phyloP scores from a whole-genome alignment of 495 filamentous ascomycete species.

The Xylaria sp. region DNA sequence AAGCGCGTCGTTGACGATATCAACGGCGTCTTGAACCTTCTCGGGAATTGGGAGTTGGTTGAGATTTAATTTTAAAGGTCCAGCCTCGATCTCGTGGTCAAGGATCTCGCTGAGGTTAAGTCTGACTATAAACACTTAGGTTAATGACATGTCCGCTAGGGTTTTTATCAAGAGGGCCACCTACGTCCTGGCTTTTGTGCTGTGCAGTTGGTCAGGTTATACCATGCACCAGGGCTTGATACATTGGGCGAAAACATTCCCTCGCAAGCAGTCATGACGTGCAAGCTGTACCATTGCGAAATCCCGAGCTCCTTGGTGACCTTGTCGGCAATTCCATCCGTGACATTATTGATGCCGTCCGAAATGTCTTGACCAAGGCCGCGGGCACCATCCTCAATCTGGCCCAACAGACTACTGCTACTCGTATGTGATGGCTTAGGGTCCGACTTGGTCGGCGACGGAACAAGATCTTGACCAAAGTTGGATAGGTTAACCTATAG shows the following conservation, averaged over 20 bases:
- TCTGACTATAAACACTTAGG: constrained; percentile 36
- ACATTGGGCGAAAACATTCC: constrained; percentile 64
- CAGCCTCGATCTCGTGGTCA: constrained; percentile 57
- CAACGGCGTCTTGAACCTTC: constrained; percentile 66
- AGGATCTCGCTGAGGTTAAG: constrained; percentile 68
- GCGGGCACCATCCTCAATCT: constrained; percentile 38
- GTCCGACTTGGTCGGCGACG: constrained; percentile 34
- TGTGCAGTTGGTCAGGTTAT: constrained; percentile 69
- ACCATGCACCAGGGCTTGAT: constrained; percentile 52
- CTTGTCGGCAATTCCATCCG: constrained; percentile 51
- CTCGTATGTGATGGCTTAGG: constrained; percentile 33
- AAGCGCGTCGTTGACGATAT: constrained; percentile 54
- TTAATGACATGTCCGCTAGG: neutral
- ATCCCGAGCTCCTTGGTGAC: constrained; percentile 60
- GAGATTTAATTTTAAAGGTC: constrained; percentile 57
- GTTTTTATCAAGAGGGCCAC: constrained; percentile 37
- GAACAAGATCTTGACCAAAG: constrained; percentile 61
- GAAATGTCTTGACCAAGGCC: constrained; percentile 41
- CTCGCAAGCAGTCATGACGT: constrained; percentile 73
- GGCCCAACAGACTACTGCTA: constrained; percentile 30
- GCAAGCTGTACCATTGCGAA: constrained; percentile 76
- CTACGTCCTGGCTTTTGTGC: constrained; percentile 60
- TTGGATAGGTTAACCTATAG: constrained; percentile 69
- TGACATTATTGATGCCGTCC: constrained; percentile 45
- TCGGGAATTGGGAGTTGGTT: constrained; percentile 65